Evolutionary conservation across 768 basidiomycete species (phyloP), one percentile per base, ranked within the genome.

Genomic region (Galerina sulciceps): DNA sequence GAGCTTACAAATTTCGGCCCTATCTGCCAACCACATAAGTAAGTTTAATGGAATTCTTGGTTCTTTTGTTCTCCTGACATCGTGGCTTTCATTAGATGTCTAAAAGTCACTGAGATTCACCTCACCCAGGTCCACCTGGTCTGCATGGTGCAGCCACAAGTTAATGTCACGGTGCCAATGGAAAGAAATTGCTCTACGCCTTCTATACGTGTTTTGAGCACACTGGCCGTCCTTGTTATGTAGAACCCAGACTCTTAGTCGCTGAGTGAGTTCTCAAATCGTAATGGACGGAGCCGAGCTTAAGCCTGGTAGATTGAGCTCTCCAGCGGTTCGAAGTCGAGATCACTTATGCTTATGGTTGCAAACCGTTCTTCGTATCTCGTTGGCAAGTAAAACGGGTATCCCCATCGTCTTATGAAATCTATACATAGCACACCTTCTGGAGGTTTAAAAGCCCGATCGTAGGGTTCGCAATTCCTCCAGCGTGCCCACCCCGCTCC

Each of bases 341-440:
- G 22, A 38, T 40, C 26, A 23, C 37, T 22, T 36, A 51, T 38
- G 40, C 49, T 51, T 20, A 51, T 38, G 49, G 36, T 51, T 22
- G 20, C 49, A 38, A 23, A 20, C 20, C 20, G 49, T 11, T 22
- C 35, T 17, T 36, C 37, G 36, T 35, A 23, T 17, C 2, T 31
- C 26, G 26, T 18, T 38, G 49, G 49, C 49, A 37, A 14, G 49
- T 38, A 38, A 23, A 51, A 51, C 34, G 20, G 22, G 40, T 51
- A 51, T 40, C 40, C 49, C 49, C 49, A 40, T 51, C 38, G 37
- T 38, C 37, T 18, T 38, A 51, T 51, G 36, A 51, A 51, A 22
- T 26, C 41, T 31, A 26, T 17, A 53, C 41, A 43, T 26, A 26
- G 52, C 15, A 53, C 26, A 53, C 42, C 34, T 53, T 38, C 49